phyloP scores from a whole-genome alignment of 129 eudicot species.

The Artemisia tridentata region DNA sequence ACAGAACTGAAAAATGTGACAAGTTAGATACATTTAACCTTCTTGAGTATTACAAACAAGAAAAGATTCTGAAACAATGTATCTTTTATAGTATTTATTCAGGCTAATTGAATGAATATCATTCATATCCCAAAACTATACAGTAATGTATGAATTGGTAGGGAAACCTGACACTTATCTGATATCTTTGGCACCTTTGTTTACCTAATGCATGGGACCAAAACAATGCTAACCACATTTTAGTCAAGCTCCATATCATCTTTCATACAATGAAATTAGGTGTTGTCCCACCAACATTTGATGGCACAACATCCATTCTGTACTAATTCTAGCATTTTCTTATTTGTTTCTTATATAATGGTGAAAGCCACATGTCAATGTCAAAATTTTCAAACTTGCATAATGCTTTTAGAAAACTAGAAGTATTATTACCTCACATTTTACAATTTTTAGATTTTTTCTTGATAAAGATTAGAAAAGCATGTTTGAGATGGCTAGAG shows the following conservation, averaged over 20 bases:
- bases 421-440: constrained; percentile 12
- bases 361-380: constrained; percentile 16
- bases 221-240: constrained; percentile 33
- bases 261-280: constrained; percentile 23
- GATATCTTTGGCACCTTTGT: constrained; percentile 27
- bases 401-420: constrained; percentile 21
- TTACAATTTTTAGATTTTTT: constrained; percentile 4
- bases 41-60: no score
- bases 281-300: constrained; percentile 36
- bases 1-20: no score
- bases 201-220: constrained; percentile 38
- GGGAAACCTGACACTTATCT: constrained; percentile 14
- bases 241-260: constrained; percentile 29
- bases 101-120: no score
- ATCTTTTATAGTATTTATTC: no score
- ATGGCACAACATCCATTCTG: constrained; percentile 20
- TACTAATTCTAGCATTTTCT: constrained; percentile 27
- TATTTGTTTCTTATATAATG: constrained; percentile 26
- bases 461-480: neutral
- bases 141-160: no score
- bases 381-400: constrained; percentile 19
- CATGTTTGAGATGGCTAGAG: no score
- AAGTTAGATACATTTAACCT: no score
- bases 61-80: no score
- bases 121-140: no score